phyloP scores from a whole-genome alignment of 2,329 filamentous ascomycete genomes.

The Xylariales sp. region DNA sequence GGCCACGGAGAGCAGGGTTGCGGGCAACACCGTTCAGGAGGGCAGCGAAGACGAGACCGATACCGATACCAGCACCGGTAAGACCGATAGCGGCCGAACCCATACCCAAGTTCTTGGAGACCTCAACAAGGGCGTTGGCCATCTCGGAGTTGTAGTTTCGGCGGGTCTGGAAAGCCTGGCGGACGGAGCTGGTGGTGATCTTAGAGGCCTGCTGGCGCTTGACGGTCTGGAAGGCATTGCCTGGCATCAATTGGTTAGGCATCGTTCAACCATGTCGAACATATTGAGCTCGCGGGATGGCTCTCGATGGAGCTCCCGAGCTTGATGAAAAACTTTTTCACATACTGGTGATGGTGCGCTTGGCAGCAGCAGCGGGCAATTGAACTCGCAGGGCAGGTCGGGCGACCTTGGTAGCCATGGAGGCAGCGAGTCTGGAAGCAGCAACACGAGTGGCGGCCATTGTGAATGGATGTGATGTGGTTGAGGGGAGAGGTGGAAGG shows the following conservation, averaged over 20 bases:
- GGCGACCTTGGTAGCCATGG: constrained; percentile 74
- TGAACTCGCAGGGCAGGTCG: constrained; percentile 68
- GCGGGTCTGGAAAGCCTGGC: constrained; percentile 62
- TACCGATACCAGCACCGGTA: constrained; percentile 90
- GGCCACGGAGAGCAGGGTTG: constrained; percentile 90
- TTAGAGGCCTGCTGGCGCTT: constrained; percentile 68
- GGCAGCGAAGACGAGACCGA: constrained; percentile 89
- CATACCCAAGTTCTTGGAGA: constrained; percentile 89
- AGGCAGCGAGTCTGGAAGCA: constrained; percentile 71
- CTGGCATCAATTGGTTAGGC: constrained; percentile 26
- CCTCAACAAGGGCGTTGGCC: constrained; percentile 82
- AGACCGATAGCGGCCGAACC: constrained; percentile 87
- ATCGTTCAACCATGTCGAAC: constrained; percentile 7
- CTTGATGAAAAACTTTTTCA: constrained; percentile 19
- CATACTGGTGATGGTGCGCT: constrained; percentile 74
- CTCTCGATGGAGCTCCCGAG: constrained; percentile 1
- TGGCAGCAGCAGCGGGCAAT: constrained; percentile 57
- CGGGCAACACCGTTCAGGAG: constrained; percentile 86
- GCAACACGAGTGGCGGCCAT: constrained; percentile 77
- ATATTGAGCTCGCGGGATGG: constrained; percentile 1
- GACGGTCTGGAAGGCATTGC: constrained; percentile 58
- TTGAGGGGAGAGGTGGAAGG: constrained; percentile 37
- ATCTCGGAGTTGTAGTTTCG: constrained; percentile 86
- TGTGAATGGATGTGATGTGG: constrained; percentile 53
- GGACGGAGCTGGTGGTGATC: constrained; percentile 62